Percentiles rank a stretch among this genome's conserved stretches.
Conservation (phyloP, 2,329 filamentous ascomycete species). For the Colletotrichum sp. region DNA sequence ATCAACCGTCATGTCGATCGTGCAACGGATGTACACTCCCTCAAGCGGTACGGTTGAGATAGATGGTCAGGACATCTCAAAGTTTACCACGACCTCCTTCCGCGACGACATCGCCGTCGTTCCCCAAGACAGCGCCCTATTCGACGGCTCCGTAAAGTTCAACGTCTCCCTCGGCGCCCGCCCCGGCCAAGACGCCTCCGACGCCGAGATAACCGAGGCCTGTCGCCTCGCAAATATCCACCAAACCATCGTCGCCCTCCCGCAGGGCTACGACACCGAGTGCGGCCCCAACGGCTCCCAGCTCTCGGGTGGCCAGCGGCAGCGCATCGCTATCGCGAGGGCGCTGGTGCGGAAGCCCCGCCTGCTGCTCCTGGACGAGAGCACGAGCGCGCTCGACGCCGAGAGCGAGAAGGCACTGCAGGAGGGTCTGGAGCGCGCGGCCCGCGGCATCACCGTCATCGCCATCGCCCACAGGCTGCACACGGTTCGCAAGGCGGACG, state of each 20-base stretch:
- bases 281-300: conserved; percentile 67
- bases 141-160: conserved; percentile 43
- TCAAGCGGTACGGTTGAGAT: conserved; percentile 44
- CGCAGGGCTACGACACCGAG: conserved; percentile 61
- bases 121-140: conserved; percentile 44
- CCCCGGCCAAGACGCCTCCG: conserved; percentile 48
- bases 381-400: conserved; percentile 70
- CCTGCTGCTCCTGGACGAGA: conserved; percentile 73
- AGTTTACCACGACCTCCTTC: conserved; percentile 39
- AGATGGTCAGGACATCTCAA: conserved; percentile 51
- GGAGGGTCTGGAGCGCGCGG: conserved; percentile 57
- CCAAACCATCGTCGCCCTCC: conserved; percentile 58
- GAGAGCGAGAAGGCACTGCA: conserved; percentile 64
- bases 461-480: conserved; percentile 49
- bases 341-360: conserved; percentile 68
- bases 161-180: conserved; percentile 45
- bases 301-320: conserved; percentile 73
- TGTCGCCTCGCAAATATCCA: conserved; percentile 64
- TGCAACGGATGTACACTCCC: conserved; percentile 56
- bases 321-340: conserved; percentile 72
- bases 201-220: conserved; percentile 58
- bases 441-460: conserved; percentile 44
- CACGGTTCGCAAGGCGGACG: conserved; percentile 46
- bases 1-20: conserved; percentile 65
- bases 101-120: conserved; percentile 43